phyloP scores from a whole-genome alignment of 208 protist genomes.

The Giardia duodenalis region DNA sequence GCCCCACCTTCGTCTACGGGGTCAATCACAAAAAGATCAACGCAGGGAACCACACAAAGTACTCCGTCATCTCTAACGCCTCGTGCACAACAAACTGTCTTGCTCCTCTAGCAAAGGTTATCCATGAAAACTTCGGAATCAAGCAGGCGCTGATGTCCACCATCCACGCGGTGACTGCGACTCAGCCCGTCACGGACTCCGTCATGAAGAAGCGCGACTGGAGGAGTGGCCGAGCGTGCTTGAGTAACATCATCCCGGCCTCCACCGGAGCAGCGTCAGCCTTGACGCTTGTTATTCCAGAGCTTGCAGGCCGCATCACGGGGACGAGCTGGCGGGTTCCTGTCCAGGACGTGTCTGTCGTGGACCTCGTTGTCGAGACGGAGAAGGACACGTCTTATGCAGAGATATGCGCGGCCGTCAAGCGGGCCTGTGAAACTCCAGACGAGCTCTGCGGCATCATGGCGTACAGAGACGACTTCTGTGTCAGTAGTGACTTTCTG shows the following conservation, averaged over 20 bases:
- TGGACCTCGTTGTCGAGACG: constrained; percentile 35
- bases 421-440: constrained; percentile 29
- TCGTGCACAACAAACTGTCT: constrained; percentile 44
- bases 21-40: too few relatives aligned
- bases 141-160: constrained; percentile 41
- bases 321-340: constrained; percentile 40
- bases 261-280: constrained; percentile 39
- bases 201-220: background rate
- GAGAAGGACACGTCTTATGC: constrained; percentile 37
- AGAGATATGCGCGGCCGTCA: constrained; percentile 41
- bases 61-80: constrained; percentile 32
- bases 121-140: constrained; percentile 41
- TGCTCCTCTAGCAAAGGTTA: constrained; percentile 32
- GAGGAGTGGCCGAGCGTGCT: constrained; percentile 26
- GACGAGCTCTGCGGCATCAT: constrained; percentile 46
- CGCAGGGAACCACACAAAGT: constrained; percentile 74
- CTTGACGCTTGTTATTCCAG: constrained; percentile 32
- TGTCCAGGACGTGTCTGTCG: constrained; percentile 30
- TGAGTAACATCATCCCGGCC: constrained; percentile 41
- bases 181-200: constrained; percentile 27
- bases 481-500: constrained; percentile 91
- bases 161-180: constrained; percentile 38
- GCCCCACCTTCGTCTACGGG: constrained; percentile 90
- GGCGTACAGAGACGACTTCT: constrained; percentile 83
- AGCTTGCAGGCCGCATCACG: constrained; percentile 36